Base-by-base conservation (phyloP, 345 rosid species). In the Salix viminalis region DNA sequence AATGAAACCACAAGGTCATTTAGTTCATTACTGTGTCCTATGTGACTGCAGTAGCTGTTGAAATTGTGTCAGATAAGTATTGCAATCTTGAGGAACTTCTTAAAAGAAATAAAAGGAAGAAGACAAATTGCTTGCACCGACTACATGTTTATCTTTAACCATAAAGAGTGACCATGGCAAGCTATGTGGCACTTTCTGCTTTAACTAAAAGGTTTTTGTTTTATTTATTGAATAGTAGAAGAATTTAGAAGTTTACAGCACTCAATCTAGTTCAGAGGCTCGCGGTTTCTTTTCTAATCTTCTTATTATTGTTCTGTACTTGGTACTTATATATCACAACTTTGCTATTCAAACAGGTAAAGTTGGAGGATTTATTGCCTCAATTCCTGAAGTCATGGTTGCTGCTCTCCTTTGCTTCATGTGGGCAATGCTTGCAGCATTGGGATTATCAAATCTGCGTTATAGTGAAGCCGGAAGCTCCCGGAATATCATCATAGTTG, bases 391-490 rank as follows among this genome's bases (percentile, higher is more conserved):
- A 85, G 98, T 93, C 84, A 96, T 96, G 92, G 97, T 96, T 80
- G 99, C 98, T 73, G 93, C 98, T 72, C 97, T 96, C 69, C 94
- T 96, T 39, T 93, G 99, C 86, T 90, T 90, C 85, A 96, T 96
- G 99, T 96, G 98, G 98, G 99, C 91, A 61, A 88, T 93, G 97
- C 93, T 96, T 74, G 75, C 96, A 13, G 99, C 99, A 6, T 86
- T 93, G 77, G 99, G 99, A 68, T 82, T 95, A 78, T 95, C 99
- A 28, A 95, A 95, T 84, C 86, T 95, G 71, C 93, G 99, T 3
- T 95, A 95, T 46, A 95, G 99, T 67, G 99, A 93, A 82, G 99
- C 99, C 39, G 99, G 99, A 83, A 95, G 99, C 86, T 95, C 99
- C 0, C 81, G 99, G 60, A 95, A 95, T 61, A 95, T 95, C 75